Base-by-base conservation (phyloP, 176 grass and related monocot species). In the Pontederia crassipes region DNA sequence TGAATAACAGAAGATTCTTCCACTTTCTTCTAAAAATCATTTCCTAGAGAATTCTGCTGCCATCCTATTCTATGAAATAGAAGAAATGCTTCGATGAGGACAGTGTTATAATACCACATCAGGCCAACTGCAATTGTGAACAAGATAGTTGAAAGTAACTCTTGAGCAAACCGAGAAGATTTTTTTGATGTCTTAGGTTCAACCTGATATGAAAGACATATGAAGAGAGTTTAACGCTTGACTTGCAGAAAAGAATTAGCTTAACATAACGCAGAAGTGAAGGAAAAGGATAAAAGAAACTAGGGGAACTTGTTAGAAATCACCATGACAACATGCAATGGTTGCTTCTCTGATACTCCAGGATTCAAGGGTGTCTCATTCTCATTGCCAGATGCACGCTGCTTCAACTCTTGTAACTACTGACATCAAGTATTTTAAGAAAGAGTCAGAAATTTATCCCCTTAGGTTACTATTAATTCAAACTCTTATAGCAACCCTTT, bases 331-430 rank as follows among this genome's bases (percentile, higher is more conserved):
- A 98, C 88, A 81, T 98, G 94, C 60, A 98, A 79, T 26, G 94
- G 94, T 69, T 89, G 88, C 77, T 98, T 98, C 64, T 98, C 88
- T 70, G 94, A 93, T 83, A 98, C 72, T 61, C 94, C 94, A 32
- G 88, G 94, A 63, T 83, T 98, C 65, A 83, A 68, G 62, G 89
- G 81, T 65, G 64, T 74, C 54, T 88, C 86, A 48, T 89, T 79
- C 61, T 93, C 83, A n/a, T 88, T 86, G 58, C 82, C 82, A 76
- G 88, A 92, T 62, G 85, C 75, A 79, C 85, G 79, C 46, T 83
- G 87, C 69, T 98, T 98, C 77, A 98, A 64, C 73, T 98, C 94
- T 98, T 98, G 88, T 74, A 98, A 66, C 94, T 98, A 98, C 82
- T 93, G 79, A 86, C 85, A 64, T 77, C 79, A 77, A 91, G 77